Percentiles rank a stretch among this genome's conserved stretches.
Evolutionary conservation across 2,329 filamentous ascomycete species (phyloP).

Genomic region (Lachnellula hyalina): DNA sequence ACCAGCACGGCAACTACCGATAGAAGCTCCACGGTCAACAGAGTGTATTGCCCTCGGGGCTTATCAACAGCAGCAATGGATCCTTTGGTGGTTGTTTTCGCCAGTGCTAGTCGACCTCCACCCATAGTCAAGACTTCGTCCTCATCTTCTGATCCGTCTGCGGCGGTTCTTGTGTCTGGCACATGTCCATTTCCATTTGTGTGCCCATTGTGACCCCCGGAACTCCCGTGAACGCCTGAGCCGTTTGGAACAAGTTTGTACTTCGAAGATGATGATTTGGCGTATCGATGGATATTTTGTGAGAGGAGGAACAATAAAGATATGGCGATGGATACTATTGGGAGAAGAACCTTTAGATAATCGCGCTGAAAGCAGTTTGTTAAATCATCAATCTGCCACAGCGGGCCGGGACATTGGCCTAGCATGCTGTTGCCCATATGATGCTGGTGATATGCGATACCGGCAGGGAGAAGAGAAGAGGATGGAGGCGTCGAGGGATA

Average conservation of each 20-base stretch:
- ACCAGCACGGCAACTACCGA: conserved; percentile 67
- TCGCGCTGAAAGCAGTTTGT: conserved; percentile 55
- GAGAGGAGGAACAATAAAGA: conserved; percentile 64
- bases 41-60: conserved; percentile 65
- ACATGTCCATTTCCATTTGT: conserved; percentile 29
- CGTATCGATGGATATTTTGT: conserved; percentile 50
- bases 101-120: conserved; percentile 52
- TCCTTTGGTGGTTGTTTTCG: conserved; percentile 56
- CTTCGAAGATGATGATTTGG: conserved; percentile 46
- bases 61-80: conserved; percentile 68
- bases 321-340: conserved; percentile 62
- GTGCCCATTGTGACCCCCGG: conserved; percentile 26
- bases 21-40: conserved; percentile 69
- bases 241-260: conserved; percentile 53
- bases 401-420: conserved; percentile 13
- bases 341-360: conserved; percentile 75
- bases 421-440: no score
- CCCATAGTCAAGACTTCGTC: conserved; percentile 51
- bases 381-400: conserved; percentile 60
- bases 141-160: conserved; percentile 55
- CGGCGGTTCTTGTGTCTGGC: conserved; percentile 16
- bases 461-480: no score
- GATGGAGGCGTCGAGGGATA: no score
- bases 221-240: conserved; percentile 34
- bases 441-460: no score